Conservation (phyloP, 2,329 filamentous ascomycete genomes). For the Sclerotinia sclerotiorum region DNA sequence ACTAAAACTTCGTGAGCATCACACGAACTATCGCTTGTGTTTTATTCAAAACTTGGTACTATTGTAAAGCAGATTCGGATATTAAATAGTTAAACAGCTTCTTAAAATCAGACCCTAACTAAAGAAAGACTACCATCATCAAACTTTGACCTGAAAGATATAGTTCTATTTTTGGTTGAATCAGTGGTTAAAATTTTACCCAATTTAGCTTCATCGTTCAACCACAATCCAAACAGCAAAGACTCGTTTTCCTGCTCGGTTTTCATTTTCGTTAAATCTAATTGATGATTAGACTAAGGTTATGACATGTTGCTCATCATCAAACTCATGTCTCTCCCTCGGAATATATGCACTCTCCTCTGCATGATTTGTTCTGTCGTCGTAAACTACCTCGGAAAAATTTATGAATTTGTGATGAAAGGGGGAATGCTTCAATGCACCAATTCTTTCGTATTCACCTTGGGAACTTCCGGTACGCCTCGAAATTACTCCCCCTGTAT, state of each 20-base stretch:
- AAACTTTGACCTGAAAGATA: background rate
- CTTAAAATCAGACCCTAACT: background rate
- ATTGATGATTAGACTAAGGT: background rate
- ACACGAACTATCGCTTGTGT: background rate
- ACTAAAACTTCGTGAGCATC: background rate
- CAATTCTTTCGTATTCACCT: background rate
- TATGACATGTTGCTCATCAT: background rate
- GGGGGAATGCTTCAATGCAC: background rate
- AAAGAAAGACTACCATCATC: background rate
- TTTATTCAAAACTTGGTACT: too few species aligned
- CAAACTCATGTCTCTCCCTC: background rate
- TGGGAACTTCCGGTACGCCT: rapidly evolving
- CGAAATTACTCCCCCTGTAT: background rate
- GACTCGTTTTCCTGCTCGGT: too few species aligned
- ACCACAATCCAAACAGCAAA: too few species aligned
- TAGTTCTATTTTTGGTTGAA: background rate
- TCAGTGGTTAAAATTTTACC: rapidly evolving
- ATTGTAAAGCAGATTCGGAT: too few species aligned
- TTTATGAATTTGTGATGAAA: too few species aligned
- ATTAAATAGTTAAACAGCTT: background rate
- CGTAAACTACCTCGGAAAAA: background rate
- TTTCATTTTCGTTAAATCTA: background rate
- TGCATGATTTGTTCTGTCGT: background rate
- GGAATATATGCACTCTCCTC: background rate
- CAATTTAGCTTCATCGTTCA: background rate